Conservation (phyloP, 2,329 filamentous ascomycete species). For the Chrysoporthe cubensis region DNA sequence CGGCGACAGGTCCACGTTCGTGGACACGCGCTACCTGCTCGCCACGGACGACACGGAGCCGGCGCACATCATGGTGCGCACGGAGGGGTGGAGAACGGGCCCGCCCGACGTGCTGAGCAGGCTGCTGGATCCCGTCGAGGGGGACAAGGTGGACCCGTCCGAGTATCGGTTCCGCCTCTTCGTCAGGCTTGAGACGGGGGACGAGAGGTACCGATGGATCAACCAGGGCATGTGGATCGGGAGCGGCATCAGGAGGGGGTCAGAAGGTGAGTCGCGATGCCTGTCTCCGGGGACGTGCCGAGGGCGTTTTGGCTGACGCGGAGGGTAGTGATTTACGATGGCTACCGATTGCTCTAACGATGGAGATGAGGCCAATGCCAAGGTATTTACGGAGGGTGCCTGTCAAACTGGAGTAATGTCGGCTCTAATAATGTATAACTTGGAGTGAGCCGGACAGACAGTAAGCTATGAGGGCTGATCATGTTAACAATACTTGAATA, state of each 20-base stretch:
- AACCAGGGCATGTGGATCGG: conserved; percentile 27
- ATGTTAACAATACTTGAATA: no score
- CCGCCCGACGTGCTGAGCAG: conserved; percentile 28
- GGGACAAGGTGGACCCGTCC: conserved; percentile 21
- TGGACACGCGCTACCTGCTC: conserved; percentile 30
- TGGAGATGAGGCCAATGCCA: no score
- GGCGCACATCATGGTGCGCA: conserved; percentile 32
- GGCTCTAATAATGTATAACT: no score
- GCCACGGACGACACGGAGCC: conserved; percentile 25
- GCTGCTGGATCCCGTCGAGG: conserved; percentile 29
- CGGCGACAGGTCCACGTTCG: conserved; percentile 27
- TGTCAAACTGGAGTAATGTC: no score
- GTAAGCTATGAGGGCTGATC: no score
- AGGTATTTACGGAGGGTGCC: no score
- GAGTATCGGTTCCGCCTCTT: conserved; percentile 27
- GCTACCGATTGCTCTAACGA: conserved; percentile 18
- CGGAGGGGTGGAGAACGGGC: conserved; percentile 30
- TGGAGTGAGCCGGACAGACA: no score
- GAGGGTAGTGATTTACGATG: conserved; percentile 18
- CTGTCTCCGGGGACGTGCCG: no score
- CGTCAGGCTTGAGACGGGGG: conserved; percentile 25
- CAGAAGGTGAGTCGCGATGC: conserved; percentile 23
- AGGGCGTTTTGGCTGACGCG: background rate
- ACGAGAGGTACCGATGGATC: conserved; percentile 23
- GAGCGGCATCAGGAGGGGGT: conserved; percentile 19